Percentiles rank a stretch among this genome's conserved stretches.
These are phyloP conservation scores for Leishmania arabica DNA, from an alignment of 208 protist species.

Conservation along the genomic window DNA sequence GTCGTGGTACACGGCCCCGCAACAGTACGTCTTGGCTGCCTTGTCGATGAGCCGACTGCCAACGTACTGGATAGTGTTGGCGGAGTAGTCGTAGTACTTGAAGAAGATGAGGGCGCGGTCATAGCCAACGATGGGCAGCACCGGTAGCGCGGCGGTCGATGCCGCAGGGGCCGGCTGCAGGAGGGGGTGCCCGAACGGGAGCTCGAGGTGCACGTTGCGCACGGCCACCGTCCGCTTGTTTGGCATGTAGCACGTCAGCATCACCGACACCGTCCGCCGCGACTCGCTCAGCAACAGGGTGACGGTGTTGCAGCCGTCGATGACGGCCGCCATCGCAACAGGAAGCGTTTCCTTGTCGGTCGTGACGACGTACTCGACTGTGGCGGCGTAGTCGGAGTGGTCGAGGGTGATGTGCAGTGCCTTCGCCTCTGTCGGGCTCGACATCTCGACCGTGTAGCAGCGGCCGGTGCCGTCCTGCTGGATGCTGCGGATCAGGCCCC, in stretches of 20 bases:
- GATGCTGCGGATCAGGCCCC: slow-evolving; percentile 23
- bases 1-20: slow-evolving; percentile 37
- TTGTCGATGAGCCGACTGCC: slow-evolving; percentile 58
- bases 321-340: slow-evolving; percentile 19
- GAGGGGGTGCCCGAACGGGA: slow-evolving; percentile 17
- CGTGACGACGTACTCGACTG: slow-evolving; percentile 28
- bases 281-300: slow-evolving; percentile 22
- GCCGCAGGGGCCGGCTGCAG: slow-evolving; percentile 1
- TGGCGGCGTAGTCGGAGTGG: slow-evolving; percentile 22
- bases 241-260: slow-evolving; percentile 12
- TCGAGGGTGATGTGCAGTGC: slow-evolving; percentile 24
- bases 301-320: slow-evolving; percentile 14
- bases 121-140: slow-evolving; percentile 33
- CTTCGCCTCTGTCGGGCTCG: slow-evolving; percentile 15
- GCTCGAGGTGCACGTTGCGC: slow-evolving; percentile 37
- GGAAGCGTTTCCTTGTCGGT: slow-evolving; percentile 22
- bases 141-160: slow-evolving; percentile 4
- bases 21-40: slow-evolving; percentile 39
- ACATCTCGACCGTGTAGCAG: slow-evolving; percentile 32
- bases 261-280: slow-evolving; percentile 20
- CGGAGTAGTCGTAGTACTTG: slow-evolving; percentile 76
- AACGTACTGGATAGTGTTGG: slow-evolving; percentile 55
- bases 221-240: slow-evolving; percentile 20
- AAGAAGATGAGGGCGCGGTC: slow-evolving; percentile 71
- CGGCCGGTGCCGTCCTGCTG: slow-evolving; percentile 8